Evolutionary conservation across 139 green algal genomes (phyloP).

Genomic region (Chlorella sp.): DNA sequence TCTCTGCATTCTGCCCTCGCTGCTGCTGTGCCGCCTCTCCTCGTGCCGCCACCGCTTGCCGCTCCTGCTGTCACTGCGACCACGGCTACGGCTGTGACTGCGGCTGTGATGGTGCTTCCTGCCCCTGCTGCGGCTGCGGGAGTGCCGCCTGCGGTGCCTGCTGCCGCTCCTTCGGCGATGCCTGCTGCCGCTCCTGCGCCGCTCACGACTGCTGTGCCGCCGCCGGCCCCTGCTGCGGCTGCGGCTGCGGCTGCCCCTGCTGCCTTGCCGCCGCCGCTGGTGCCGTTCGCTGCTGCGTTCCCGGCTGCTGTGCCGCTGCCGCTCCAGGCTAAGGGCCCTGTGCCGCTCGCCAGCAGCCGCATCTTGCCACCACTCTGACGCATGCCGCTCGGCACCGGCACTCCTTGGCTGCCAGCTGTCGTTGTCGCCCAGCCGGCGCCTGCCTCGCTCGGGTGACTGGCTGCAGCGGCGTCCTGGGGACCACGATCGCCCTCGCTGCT

Average conservation of each 20-base stretch:
- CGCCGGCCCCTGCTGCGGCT: not conserved
- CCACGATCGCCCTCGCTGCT: no score
- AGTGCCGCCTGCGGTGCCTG: not conserved
- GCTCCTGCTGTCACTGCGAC: not conserved
- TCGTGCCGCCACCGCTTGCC: not conserved
- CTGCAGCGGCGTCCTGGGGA: no score
- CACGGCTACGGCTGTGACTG: not conserved
- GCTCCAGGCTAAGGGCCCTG: no score
- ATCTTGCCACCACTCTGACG: no score
- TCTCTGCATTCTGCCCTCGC: not conserved
- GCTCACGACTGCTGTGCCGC: not conserved
- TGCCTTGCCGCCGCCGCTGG: not conserved
- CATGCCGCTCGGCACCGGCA: no score
- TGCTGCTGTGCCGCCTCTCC: not conserved
- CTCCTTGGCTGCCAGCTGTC: no score
- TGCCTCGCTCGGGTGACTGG: no score
- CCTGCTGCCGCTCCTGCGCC: slow-evolving; percentile 4
- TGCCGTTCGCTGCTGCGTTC: not conserved
- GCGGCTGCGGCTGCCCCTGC: not conserved
- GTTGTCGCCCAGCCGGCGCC: no score
- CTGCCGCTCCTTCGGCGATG: not conserved
- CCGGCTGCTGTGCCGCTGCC: no score
- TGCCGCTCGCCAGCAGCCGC: no score
- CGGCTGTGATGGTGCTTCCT: not conserved
- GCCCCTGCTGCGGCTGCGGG: not conserved